Evolutionary conservation across 1,284 basidiomycete genomes (phyloP).

Genomic region (Blastosporella zonata): DNA sequence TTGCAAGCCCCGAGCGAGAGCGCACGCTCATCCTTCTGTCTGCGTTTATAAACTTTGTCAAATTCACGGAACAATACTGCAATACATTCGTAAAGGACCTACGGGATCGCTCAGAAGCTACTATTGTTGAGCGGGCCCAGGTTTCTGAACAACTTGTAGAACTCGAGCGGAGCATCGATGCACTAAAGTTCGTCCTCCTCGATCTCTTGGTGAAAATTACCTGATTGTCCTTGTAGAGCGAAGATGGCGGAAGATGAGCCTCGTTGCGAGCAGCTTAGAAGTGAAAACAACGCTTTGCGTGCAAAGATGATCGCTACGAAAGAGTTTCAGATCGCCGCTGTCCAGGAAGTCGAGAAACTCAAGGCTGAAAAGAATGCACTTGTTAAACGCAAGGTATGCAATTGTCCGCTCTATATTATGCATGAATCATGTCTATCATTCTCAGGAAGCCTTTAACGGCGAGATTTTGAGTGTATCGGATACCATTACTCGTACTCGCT

Average conservation of each 20-base stretch:
- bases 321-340: conserved; percentile 55
- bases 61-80: conserved; percentile 77
- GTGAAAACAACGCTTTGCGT: conserved; percentile 61
- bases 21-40: conserved; percentile 75
- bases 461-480: conserved; percentile 60
- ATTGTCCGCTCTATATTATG: background rate
- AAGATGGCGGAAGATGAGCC: conserved; percentile 73
- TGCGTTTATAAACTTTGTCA: conserved; percentile 90
- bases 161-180: conserved; percentile 51
- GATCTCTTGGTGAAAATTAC: background rate
- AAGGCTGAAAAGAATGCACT: conserved; percentile 65
- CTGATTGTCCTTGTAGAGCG: conserved; percentile 38
- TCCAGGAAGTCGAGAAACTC: conserved; percentile 61
- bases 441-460: conserved; percentile 55
- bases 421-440: background rate
- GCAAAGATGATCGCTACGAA: conserved; percentile 66
- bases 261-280: conserved; percentile 54
- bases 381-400: conserved; percentile 51
- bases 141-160: conserved; percentile 51
- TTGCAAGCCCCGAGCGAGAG: conserved; percentile 68
- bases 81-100: conserved; percentile 57
- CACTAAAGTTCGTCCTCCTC: conserved; percentile 53
- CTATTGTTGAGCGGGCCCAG: conserved; percentile 55
- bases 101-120: conserved; percentile 53
- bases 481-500: conserved; percentile 55